Evolutionary conservation across 441 rosid species (phyloP).

Genomic region (Pelargonium fulgidum): DNA sequence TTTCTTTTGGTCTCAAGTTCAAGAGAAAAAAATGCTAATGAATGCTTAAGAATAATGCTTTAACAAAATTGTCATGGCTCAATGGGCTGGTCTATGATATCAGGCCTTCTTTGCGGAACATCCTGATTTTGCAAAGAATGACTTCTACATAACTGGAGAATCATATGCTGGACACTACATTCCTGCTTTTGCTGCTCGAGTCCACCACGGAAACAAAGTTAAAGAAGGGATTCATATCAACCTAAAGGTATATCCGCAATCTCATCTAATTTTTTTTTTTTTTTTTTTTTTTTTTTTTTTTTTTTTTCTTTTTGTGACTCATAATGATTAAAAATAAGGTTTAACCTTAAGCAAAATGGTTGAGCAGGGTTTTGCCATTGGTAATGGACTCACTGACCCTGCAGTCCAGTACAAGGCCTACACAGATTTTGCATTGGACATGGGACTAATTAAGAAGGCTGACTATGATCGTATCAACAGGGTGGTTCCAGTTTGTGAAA

Average conservation of each 20-base stretch:
- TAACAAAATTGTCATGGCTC: neutral
- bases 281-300: no score
- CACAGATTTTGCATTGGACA: conserved; percentile 79
- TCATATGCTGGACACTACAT: conserved; percentile 98
- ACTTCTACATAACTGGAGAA: conserved; percentile 90
- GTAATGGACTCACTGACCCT: conserved; percentile 93
- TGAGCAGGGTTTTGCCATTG: conserved; percentile 90
- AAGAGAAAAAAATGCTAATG: neutral
- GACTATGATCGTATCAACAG: conserved; percentile 56
- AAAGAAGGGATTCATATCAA: conserved; percentile 78
- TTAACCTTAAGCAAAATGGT: conserved; percentile 20
- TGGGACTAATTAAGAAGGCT: conserved; percentile 56
- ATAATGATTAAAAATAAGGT: neutral
- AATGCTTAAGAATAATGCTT: neutral
- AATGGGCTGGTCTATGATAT: conserved; percentile 14
- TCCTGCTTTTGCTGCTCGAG: conserved; percentile 91
- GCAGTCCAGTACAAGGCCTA: conserved; percentile 85
- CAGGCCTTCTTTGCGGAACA: conserved; percentile 91
- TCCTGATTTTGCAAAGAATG: conserved; percentile 65
- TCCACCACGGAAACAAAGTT: conserved; percentile 85
- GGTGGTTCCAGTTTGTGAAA: conserved; percentile 74
- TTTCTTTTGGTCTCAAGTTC: neutral
- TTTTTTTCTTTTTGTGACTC: neutral
- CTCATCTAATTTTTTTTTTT: neutral
- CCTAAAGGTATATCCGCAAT: conserved; percentile 52